Percentiles rank a stretch among this genome's conserved stretches.
Conservation (phyloP, 2,329 filamentous ascomycete genomes). For the Sphaerulina populicola region DNA sequence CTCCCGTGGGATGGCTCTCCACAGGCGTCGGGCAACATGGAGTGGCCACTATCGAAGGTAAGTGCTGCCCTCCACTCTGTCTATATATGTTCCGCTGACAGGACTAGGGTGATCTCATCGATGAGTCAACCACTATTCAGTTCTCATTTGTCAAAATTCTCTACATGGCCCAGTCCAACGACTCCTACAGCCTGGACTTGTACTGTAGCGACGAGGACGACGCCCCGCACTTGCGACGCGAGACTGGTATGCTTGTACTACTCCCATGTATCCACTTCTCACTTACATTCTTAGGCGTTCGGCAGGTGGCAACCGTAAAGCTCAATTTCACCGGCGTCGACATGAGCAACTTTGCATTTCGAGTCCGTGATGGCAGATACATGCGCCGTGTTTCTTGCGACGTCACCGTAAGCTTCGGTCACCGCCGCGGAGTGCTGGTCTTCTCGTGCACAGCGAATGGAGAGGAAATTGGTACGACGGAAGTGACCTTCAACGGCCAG, state of each 20-base stretch:
- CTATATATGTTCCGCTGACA: neutral
- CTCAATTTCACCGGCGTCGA: slow-evolving; percentile 6
- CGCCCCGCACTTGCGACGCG: neutral
- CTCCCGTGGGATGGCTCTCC: neutral
- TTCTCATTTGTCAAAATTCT: neutral
- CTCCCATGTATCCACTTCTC: neutral
- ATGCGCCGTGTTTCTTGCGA: neutral
- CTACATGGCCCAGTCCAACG: neutral
- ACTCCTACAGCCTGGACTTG: neutral
- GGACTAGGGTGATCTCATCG: slow-evolving; percentile 11
- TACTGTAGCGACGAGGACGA: slow-evolving; percentile 8
- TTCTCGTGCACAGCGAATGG: slow-evolving; percentile 2
- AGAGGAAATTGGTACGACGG: slow-evolving; percentile 4
- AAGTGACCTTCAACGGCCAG: slow-evolving; percentile 5
- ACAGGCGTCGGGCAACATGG: neutral
- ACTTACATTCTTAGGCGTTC: neutral
- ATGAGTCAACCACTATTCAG: slow-evolving; percentile 8
- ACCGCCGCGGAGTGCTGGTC: slow-evolving; percentile 6
- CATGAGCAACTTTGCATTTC: neutral
- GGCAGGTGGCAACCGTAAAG: slow-evolving; percentile 5
- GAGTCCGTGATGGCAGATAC: neutral
- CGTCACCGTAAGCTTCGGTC: slow-evolving; percentile 5
- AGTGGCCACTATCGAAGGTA: slow-evolving; percentile 10
- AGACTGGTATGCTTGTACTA: neutral
- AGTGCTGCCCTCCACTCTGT: neutral